Percentiles rank a stretch among this genome's conserved stretches.
Evolutionary conservation across 805 yeast species (phyloP).

Genomic region (Kodamaea sagamina): DNA sequence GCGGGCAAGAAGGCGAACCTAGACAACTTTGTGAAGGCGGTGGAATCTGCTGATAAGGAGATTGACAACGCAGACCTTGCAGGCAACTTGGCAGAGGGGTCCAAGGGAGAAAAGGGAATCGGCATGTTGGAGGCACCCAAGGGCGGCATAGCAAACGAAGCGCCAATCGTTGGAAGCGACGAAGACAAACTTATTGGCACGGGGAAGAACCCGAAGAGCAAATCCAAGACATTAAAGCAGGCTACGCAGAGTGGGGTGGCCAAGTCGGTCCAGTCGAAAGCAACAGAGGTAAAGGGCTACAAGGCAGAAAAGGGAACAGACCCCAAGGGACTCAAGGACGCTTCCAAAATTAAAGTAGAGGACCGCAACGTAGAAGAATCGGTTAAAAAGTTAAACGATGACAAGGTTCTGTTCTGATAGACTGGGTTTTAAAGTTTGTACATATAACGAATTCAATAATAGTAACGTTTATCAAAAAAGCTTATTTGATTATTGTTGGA

Average conservation of each 20-base stretch:
- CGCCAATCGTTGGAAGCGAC: conserved; percentile 43
- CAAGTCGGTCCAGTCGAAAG: background rate
- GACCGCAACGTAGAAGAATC: conserved; percentile 11
- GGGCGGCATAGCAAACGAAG: conserved; percentile 50
- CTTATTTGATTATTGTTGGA: no score
- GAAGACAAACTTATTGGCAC: conserved; percentile 31
- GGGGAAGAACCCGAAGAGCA: conserved; percentile 18
- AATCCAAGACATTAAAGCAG: conserved; percentile 4
- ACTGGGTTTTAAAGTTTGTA: no score
- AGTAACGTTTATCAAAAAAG: no score
- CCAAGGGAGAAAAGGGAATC: conserved; percentile 40
- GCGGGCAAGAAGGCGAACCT: conserved; percentile 18
- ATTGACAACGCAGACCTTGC: conserved; percentile 38
- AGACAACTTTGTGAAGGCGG: conserved; percentile 32
- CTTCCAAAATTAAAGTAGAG: conserved; percentile 8
- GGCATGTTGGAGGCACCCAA: conserved; percentile 48
- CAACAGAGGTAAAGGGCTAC: conserved; percentile 14
- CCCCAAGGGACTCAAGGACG: conserved; percentile 2
- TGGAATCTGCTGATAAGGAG: conserved; percentile 36
- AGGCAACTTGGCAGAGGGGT: conserved; percentile 38
- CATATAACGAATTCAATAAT: no score
- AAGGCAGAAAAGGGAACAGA: conserved; percentile 13
- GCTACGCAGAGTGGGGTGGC: background rate
- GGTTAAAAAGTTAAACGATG: background rate
- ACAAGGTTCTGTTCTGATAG: background rate